Base-by-base conservation (phyloP, 2,329 filamentous ascomycete species). In the Westerdykella sp. region DNA sequence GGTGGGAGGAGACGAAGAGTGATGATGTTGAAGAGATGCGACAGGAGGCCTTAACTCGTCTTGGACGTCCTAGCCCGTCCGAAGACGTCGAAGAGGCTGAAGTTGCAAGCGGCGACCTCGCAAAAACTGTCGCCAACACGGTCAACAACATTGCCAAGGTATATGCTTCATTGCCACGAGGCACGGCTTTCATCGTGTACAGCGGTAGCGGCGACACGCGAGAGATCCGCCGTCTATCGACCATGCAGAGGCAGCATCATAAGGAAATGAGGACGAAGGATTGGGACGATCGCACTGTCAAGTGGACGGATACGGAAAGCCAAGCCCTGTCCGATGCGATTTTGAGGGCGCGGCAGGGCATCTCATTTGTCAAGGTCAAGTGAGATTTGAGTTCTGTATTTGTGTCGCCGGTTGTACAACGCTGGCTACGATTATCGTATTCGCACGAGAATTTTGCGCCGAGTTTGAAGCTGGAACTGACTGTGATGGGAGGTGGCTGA, bases 241-340 rank as follows among this genome's bases (percentile, higher is more conserved):
- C 66, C 1, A 68, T 80, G 68, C 76, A 81, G 43, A 71, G 73
- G 51, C 68, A 68, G 43, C 79, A 77, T 57, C 74, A 74, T 42
- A 69, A 73, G 41, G 80, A 83, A 55, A 82, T 75, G 54, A 67
- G 71, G 43, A 71, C 73, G 15, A 77, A 76, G 62, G 81, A 81
- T 18, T 83, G 80, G 80, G 76, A 83, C 58, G 69, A 82, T 46
- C 55, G 83, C 49, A 77, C 67, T 40, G 76, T 83, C 31, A 74
- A 79, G 54, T 84, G 80, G 80, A 82, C 80, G 15, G 80, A 83
- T 64, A 69, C 67, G 2, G 80, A 84, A 56, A 76, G 81, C 50
- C 79, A 82, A 60, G 74, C 72, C 35, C 58, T 84, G 41, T 74
- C 75, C 50, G 67, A 61, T 44, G 80, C 80, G 1, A 78, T 74